Conservation (phyloP, 108 stramenopile genomes). For the Thalassiosira profunda region DNA sequence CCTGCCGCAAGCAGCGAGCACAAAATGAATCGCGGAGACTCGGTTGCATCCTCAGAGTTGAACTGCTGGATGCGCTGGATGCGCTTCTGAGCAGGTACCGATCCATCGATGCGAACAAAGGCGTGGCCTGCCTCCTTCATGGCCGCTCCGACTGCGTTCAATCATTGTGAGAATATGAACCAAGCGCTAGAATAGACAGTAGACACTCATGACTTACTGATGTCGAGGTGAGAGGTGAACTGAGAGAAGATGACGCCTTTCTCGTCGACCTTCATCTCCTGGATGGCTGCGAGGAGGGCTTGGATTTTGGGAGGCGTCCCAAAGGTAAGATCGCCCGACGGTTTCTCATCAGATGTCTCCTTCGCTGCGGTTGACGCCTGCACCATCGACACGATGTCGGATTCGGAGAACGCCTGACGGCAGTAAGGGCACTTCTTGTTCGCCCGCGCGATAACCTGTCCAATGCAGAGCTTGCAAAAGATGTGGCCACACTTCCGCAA, state of each 20-base stretch:
- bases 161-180: too few species aligned
- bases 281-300: constrained; percentile 41
- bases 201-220: too few species aligned
- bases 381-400: constrained; percentile 39
- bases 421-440: constrained; percentile 54
- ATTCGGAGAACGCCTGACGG: constrained; percentile 26
- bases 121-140: constrained; percentile 50
- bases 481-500: constrained; percentile 59
- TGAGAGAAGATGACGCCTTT: constrained; percentile 71
- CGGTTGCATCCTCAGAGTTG: constrained; percentile 29
- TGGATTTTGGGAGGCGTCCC: constrained; percentile 48
- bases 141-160: constrained; percentile 46
- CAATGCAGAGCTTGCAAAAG: constrained; percentile 64
- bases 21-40: constrained; percentile 52
- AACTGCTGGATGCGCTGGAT: constrained; percentile 41
- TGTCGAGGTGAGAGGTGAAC: constrained; percentile 67
- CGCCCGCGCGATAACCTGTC: constrained; percentile 30
- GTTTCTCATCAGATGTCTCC: background rate
- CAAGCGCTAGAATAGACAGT: too few species aligned
- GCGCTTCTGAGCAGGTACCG: constrained; percentile 39
- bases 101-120: constrained; percentile 63
- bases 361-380: constrained; percentile 21
- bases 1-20: constrained; percentile 61
- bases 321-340: constrained; percentile 16
- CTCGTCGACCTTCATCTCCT: constrained; percentile 49